A percentile compares a stretch with the other conserved stretches of the same genome.
These are phyloP conservation scores for Rhodomyrtus tomentosa DNA, from an alignment of 345 rosid genomes.

Conservation along the genomic window DNA sequence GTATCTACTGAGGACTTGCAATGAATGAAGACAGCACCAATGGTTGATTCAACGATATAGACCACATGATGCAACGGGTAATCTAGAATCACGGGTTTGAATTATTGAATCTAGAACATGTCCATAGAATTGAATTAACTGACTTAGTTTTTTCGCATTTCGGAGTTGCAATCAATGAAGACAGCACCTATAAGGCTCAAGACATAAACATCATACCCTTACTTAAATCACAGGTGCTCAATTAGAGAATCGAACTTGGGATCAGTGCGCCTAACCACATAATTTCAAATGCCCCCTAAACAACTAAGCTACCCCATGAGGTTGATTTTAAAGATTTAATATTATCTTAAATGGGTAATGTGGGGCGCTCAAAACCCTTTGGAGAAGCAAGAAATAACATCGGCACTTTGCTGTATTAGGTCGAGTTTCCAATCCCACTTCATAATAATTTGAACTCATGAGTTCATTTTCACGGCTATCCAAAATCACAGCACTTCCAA, in stretches of 20 bases:
- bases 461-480: not conserved
- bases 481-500: not conserved
- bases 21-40: constrained; percentile 50
- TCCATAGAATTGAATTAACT: not conserved
- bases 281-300: too few relatives aligned
- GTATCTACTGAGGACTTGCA: constrained; percentile 17
- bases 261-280: too few relatives aligned
- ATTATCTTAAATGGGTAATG: not conserved
- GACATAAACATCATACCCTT: not conserved
- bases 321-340: not conserved
- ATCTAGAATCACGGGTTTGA: constrained; percentile 17
- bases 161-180: too few relatives aligned
- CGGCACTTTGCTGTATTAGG: not conserved
- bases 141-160: too few relatives aligned
- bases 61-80: constrained; percentile 45
- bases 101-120: constrained; percentile 25
- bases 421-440: not conserved
- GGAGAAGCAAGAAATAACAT: not conserved
- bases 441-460: not conserved
- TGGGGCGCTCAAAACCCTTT: not conserved
- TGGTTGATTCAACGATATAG: constrained; percentile 35
- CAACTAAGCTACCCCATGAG: too few relatives aligned
- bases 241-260: too few relatives aligned
- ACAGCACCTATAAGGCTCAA: not conserved
- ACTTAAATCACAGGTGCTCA: too few relatives aligned